Base-by-base conservation (phyloP, 2,329 filamentous ascomycete species). In the Penicillium sp. region DNA sequence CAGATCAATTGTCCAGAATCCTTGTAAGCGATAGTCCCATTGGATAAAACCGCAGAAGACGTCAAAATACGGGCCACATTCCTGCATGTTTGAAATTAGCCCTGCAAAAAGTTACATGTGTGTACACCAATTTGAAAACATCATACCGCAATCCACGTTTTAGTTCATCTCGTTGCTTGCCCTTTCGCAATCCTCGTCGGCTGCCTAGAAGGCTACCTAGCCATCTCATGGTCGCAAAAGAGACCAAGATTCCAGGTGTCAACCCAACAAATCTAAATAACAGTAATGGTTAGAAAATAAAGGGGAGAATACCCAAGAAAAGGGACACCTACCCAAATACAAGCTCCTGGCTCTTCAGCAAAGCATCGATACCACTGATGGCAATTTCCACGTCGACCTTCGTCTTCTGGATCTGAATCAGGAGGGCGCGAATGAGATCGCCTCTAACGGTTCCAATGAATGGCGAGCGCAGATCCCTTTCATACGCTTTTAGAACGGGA, bases 361-460 rank as follows among this genome's bases (percentile, higher is more conserved):
- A 82, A 33, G 91, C 86, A 78, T 99, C 93, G 62, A 99, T 99
- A 17, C 94, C 94, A 57, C 89, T 91, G 77, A 99, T 92, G 14
- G 94, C 94, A 58, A 97, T 87, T 73, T 99, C 94, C 12, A 99
- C 86, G 69, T 99, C 94, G 9, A 99, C 94, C 78, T 99, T 99
- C 22, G 94, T 97, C 81, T 99, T 99, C 69, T 99, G 94, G 36
- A 99, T 88, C 70, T 99, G 94, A 53, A 99, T 97, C 42, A 99
- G 80, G 28, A 99, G 84, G 5, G 93, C 91, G 49, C 93, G 87
- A 35, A 97, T 84, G 28, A 99, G 81, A 66, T 97, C 93, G 11
- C 94, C 94, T 30, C 86, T 84, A 17, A 99, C 75, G 0, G 92
- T 90, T 8, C 93, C 92, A 52, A 87, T 80, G 58, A 99, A 86